Evolutionary conservation across 164 flowering plant genomes (phyloP), one percentile per base, ranked within the genome.

Genomic region (Vitis rupestris): DNA sequence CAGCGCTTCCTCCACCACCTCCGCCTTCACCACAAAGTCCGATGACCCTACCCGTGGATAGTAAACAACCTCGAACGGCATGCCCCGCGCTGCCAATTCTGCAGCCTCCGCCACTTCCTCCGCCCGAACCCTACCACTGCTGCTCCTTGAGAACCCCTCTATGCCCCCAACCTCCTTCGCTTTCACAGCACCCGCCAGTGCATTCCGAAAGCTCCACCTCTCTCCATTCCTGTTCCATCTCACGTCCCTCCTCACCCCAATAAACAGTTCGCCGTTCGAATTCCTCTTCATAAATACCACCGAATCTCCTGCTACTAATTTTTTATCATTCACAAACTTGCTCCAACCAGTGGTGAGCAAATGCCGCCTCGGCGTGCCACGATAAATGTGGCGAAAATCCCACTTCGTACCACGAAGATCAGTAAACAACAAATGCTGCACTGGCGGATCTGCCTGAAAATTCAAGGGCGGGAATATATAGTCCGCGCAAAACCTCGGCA

Each of bases 281-380:
- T 76, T 76, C 69, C 75, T 80, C 64, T 70, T 54, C 82, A 88
- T 84, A 55, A 93, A 91, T 10, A 93, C 87, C n/a, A 85, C 94
- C 0, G 92, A 82, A 65, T 93, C 98, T 0, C 95, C 97, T 0
- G 94, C 90, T 0, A 85, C 76, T 3, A 93, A 83, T 79, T 80
- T 87, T 87, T 90, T 91, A 9, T 61, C 5, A 69, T 91, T 90
- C 15, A 93, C 98, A 65, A 91, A 93, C 86, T 81, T 86, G 74
- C 93, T 91, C 98, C 98, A 93, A 0, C 98, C 98, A 2, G 97
- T 91, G 11, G 95, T 93, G 9, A 93, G 72, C 76, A 93, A 70
- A 64, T 93, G 97, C 62, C 97, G 80, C 27, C 91, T 75, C 2
- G 98, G 97, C 47, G 98, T 89, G 9, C 97, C 97, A 0, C 98